Conservation (phyloP, 352 stramenopile genomes). For the Phytophthora cryptogea region DNA sequence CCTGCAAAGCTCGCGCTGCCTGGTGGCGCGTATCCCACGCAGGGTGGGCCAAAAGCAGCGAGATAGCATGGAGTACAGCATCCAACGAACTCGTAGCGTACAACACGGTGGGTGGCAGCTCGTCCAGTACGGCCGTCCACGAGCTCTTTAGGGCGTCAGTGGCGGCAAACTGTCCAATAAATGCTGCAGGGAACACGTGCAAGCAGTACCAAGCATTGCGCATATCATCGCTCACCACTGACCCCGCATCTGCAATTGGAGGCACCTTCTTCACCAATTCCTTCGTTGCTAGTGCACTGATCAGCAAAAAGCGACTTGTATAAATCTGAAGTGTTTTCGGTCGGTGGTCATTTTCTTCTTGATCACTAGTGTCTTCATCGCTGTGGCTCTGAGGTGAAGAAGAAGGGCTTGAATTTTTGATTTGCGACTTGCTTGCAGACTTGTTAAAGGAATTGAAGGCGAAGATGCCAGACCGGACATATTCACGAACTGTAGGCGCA, state of each 20-base stretch:
- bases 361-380: slow-evolving; percentile 12
- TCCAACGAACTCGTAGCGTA: slow-evolving; percentile 58
- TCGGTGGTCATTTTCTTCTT: slow-evolving; percentile 3
- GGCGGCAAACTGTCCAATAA: slow-evolving; percentile 72
- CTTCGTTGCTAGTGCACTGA: slow-evolving; percentile 71
- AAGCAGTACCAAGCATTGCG: slow-evolving; percentile 68
- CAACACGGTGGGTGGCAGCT: slow-evolving; percentile 63
- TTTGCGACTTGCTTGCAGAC: slow-evolving; percentile 1
- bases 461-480: slow-evolving; percentile 78
- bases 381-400: slow-evolving; percentile 17
- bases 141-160: slow-evolving; percentile 46
- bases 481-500: slow-evolving; percentile 43
- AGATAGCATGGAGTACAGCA: slow-evolving; percentile 45
- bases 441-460: slow-evolving; percentile 37
- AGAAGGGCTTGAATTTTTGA: slow-evolving; percentile 10
- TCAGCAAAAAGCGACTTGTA: slow-evolving; percentile 67
- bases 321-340: slow-evolving; percentile 31
- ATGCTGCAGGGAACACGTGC: slow-evolving; percentile 73
- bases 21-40: slow-evolving; percentile 81
- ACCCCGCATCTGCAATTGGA: slow-evolving; percentile 43
- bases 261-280: slow-evolving; percentile 69
- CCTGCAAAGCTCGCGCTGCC: slow-evolving; percentile 62
- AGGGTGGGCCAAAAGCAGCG: slow-evolving; percentile 58
- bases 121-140: slow-evolving; percentile 68
- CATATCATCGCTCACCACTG: slow-evolving; percentile 42